Conservation (phyloP, 2,329 filamentous ascomycete species). For the Ophiostoma ips region DNA sequence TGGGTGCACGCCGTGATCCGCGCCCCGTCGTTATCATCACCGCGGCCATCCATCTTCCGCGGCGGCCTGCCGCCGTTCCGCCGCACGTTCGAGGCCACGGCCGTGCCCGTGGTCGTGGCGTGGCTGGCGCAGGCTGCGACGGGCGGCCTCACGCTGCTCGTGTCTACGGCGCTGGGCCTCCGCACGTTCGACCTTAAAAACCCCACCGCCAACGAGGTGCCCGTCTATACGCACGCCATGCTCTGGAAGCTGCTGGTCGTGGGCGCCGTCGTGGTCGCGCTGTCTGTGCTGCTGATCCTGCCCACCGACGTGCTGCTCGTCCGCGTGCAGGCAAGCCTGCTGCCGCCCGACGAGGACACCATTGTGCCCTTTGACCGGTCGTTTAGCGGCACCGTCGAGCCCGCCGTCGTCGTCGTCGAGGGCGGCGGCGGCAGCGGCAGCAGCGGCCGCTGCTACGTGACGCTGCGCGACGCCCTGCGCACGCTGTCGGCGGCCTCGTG, state of each 20-base stretch:
- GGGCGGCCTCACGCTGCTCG: slow-evolving; percentile 30
- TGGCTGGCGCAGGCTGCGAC: slow-evolving; percentile 43
- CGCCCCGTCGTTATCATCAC: slow-evolving; percentile 37
- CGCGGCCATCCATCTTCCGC: slow-evolving; percentile 45
- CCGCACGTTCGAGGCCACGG: slow-evolving; percentile 53
- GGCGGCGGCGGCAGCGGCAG: no score
- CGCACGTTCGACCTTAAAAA: slow-evolving; percentile 22
- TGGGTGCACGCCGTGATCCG: slow-evolving; percentile 78
- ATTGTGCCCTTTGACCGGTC: slow-evolving; percentile 85
- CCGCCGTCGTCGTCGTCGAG: no score
- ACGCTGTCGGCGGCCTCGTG: slow-evolving; percentile 62
- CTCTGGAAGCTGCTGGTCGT: slow-evolving; percentile 34
- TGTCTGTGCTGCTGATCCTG: slow-evolving; percentile 52
- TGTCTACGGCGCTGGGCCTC: slow-evolving; percentile 36
- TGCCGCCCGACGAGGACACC: slow-evolving; percentile 67
- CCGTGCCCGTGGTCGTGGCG: slow-evolving; percentile 49
- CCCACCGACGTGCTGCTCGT: slow-evolving; percentile 64
- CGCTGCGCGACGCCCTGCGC: slow-evolving; percentile 63
- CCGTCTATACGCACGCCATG: slow-evolving; percentile 24
- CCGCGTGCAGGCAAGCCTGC: slow-evolving; percentile 75
- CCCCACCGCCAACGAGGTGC: slow-evolving; percentile 24
- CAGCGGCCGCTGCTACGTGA: slow-evolving; percentile 56
- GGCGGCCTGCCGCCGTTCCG: slow-evolving; percentile 53
- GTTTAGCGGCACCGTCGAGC: slow-evolving; percentile 63
- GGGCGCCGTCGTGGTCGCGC: slow-evolving; percentile 29